Percentiles rank a stretch among this genome's conserved stretches.
Conservation (phyloP, 2,329 filamentous ascomycete species). For the Celoporthe dispersa region DNA sequence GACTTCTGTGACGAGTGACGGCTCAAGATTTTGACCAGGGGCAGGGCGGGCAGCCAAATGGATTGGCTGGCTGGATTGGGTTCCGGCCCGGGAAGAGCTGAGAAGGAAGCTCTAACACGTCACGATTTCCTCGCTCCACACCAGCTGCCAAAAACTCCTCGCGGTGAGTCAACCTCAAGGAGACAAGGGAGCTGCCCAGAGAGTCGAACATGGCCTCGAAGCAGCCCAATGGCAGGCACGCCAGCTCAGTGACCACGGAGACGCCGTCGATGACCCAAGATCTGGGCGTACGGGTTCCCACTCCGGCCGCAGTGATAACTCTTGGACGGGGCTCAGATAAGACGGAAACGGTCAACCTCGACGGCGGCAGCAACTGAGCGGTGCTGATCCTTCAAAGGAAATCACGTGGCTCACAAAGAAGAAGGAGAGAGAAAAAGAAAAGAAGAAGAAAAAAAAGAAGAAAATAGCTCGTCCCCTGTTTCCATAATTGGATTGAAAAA, state of each 20-base stretch:
- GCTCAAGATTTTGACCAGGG: background rate
- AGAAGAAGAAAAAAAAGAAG: background rate
- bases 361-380: slow-evolving; percentile 10
- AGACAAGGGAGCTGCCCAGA: background rate
- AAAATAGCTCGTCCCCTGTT: background rate
- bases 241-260: background rate
- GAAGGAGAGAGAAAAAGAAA: background rate
- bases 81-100: background rate
- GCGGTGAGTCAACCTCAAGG: background rate
- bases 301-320: slow-evolving; percentile 8
- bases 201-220: background rate
- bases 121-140: background rate
- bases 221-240: background rate
- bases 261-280: slow-evolving; percentile 1
- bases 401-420: slow-evolving; percentile 3
- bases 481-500: background rate
- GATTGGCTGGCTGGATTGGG: slow-evolving; percentile 1
- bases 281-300: slow-evolving; percentile 5
- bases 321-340: slow-evolving; percentile 4
- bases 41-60: background rate
- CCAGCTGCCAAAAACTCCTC: background rate
- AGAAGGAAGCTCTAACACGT: background rate
- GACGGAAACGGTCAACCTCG: slow-evolving; percentile 20
- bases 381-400: background rate
- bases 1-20: slow-evolving; percentile 1